Percentiles rank a stretch among this genome's conserved stretches.
phyloP scores from a whole-genome alignment of 352 stramenopile species.

The Phytophthora quininea region DNA sequence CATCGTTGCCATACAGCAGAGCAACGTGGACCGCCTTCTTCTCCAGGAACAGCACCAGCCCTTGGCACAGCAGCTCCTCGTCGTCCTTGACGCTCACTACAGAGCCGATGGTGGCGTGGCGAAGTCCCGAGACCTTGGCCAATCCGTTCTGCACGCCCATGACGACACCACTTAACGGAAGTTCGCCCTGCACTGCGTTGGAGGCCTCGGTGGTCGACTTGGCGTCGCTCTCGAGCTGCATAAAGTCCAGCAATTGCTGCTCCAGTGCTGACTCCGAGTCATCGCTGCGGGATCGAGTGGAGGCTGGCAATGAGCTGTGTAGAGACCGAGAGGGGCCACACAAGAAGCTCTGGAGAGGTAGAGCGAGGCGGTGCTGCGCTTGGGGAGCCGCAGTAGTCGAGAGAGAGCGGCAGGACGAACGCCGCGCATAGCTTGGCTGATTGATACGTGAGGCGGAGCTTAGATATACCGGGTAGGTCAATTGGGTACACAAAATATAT shows the following conservation, averaged over 20 bases:
- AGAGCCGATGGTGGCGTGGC: constrained; percentile 74
- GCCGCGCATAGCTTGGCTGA: neutral
- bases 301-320: constrained; percentile 15
- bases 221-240: constrained; percentile 44
- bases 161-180: constrained; percentile 59
- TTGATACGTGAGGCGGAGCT: neutral
- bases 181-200: constrained; percentile 26
- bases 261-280: constrained; percentile 59
- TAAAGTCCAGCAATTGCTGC: constrained; percentile 78
- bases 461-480: too few species aligned
- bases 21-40: constrained; percentile 68
- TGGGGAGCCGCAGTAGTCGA: neutral
- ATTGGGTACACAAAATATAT: too few species aligned
- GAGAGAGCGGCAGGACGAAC: neutral
- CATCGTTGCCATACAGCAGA: constrained; percentile 44
- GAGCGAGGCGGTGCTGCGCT: neutral
- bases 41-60: constrained; percentile 63
- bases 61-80: constrained; percentile 39
- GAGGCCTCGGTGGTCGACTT: too few species aligned
- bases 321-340: neutral
- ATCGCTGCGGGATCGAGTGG: constrained; percentile 21
- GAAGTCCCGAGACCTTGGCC: constrained; percentile 73
- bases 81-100: constrained; percentile 51
- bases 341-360: neutral
- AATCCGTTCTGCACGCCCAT: constrained; percentile 77